These are phyloP conservation scores for Talaromyces marneffei DNA, from an alignment of 2,329 filamentous ascomycete species.

Conservation along the genomic window DNA sequence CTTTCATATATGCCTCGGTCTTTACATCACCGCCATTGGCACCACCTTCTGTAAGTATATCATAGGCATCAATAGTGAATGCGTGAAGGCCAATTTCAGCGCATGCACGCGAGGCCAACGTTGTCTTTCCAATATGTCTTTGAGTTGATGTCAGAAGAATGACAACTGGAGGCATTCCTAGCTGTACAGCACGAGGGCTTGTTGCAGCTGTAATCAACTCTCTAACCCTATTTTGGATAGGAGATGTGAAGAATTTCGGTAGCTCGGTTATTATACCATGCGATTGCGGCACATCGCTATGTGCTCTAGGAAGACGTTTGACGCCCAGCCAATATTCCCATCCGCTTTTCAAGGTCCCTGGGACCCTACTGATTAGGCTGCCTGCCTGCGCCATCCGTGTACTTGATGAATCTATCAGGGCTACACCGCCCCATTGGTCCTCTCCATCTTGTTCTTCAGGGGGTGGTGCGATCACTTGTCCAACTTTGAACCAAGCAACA, in stretches of 20 bases:
- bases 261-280: slow-evolving; percentile 35
- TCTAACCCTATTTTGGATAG: slow-evolving; percentile 64
- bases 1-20: slow-evolving; percentile 83
- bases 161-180: slow-evolving; percentile 81
- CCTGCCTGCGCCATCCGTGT: slow-evolving; percentile 91
- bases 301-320: slow-evolving; percentile 55
- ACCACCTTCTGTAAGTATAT: slow-evolving; percentile 86
- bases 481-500: slow-evolving; percentile 90
- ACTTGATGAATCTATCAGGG: slow-evolving; percentile 75
- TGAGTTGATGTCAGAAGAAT: slow-evolving; percentile 88
- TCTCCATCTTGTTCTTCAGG: slow-evolving; percentile 51
- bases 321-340: slow-evolving; percentile 90
- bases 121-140: slow-evolving; percentile 87
- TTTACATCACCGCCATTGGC: slow-evolving; percentile 86
- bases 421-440: slow-evolving; percentile 78
- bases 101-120: slow-evolving; percentile 68
- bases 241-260: slow-evolving; percentile 47
- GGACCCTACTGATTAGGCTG: slow-evolving; percentile 74
- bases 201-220: slow-evolving; percentile 85
- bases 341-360: slow-evolving; percentile 65
- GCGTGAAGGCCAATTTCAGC: slow-evolving; percentile 85
- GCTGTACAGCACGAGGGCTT: slow-evolving; percentile 75
- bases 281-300: slow-evolving; percentile 27
- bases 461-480: slow-evolving; percentile 56
- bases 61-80: slow-evolving; percentile 84